A percentile compares a stretch with the other conserved stretches of the same genome.
Conservation (phyloP, 345 rosid species). For the Conringia planisiliqua region DNA sequence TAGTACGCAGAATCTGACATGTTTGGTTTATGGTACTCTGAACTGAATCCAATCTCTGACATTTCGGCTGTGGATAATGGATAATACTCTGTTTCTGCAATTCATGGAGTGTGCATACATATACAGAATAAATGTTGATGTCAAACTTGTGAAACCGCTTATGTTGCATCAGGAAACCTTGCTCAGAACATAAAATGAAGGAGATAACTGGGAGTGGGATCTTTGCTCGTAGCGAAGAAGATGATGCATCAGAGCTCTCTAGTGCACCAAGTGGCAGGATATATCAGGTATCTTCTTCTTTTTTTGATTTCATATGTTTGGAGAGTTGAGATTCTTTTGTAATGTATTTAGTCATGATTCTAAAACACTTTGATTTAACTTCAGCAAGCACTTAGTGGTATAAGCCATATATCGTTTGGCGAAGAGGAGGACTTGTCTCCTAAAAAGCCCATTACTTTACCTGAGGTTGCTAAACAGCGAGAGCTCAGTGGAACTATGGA, state of each 20-base stretch:
- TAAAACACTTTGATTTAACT: background rate
- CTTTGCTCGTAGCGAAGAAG: slow-evolving; percentile 57
- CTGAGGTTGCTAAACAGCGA: slow-evolving; percentile 94
- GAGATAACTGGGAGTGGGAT: slow-evolving; percentile 98
- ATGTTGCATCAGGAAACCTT: slow-evolving; percentile 63
- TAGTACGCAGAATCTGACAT: background rate
- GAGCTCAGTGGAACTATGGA: slow-evolving; percentile 83
- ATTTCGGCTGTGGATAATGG: background rate
- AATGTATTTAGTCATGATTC: background rate
- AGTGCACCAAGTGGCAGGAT: background rate
- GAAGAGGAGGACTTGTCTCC: slow-evolving; percentile 77
- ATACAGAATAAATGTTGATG: background rate
- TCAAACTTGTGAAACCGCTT: background rate
- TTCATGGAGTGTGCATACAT: background rate
- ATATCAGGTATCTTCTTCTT: slow-evolving; percentile 52
- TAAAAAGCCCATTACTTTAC: slow-evolving; percentile 61
- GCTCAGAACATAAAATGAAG: slow-evolving; percentile 89
- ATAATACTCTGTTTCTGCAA: background rate
- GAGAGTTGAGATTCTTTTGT: background rate
- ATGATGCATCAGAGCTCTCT: slow-evolving; percentile 44
- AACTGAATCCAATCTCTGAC: background rate
- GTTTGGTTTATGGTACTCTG: background rate
- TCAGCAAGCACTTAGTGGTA: slow-evolving; percentile 85
- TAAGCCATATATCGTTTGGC: slow-evolving; percentile 88
- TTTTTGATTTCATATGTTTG: background rate